Percentiles rank a stretch among this genome's conserved stretches.
phyloP scores from a whole-genome alignment of 2,329 filamentous ascomycete genomes.

The Colletotrichum tabaci region DNA sequence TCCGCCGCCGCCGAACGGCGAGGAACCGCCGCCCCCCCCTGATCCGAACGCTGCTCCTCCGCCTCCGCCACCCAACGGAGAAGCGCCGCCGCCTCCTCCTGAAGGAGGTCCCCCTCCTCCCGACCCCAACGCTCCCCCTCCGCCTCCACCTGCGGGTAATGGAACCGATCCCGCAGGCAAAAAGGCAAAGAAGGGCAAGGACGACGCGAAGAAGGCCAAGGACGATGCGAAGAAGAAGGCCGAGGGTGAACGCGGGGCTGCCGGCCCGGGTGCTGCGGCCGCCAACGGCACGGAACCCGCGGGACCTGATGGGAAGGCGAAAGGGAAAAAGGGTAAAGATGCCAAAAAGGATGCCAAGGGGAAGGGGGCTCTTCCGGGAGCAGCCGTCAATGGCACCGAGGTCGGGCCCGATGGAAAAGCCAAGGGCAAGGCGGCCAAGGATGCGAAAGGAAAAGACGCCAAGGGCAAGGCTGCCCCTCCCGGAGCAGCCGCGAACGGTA shows the following conservation, averaged over 20 bases:
- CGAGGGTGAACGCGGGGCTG: constrained; percentile 16
- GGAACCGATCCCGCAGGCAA: constrained; percentile 6
- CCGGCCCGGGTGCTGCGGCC: constrained; percentile 18
- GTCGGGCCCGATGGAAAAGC: constrained; percentile 3
- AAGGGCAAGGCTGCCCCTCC: not conserved
- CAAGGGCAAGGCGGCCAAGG: constrained; percentile 18
- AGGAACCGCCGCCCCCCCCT: constrained; percentile 5
- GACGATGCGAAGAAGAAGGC: constrained; percentile 27
- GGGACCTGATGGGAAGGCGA: not conserved
- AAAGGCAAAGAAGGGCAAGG: constrained; percentile 27
- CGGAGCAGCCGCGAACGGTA: too few relatives aligned
- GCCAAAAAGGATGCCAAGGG: constrained; percentile 8
- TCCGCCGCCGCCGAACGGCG: constrained; percentile 12
- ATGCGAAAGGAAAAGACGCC: not conserved
- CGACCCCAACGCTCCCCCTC: constrained; percentile 12
- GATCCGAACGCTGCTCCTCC: constrained; percentile 15
- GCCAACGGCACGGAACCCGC: constrained; percentile 17
- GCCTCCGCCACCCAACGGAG: not conserved
- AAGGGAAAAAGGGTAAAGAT: constrained; percentile 14
- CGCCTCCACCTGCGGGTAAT: constrained; percentile 5
- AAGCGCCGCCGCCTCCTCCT: not conserved
- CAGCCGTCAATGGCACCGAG: constrained; percentile 20
- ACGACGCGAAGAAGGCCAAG: constrained; percentile 25
- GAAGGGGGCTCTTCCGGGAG: not conserved
- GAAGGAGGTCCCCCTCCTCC: constrained; percentile 1